Percentiles rank a stretch among this genome's conserved stretches.
Evolutionary conservation across 768 basidiomycete genomes (phyloP).

Genomic region (Lentinula aciculospora): DNA sequence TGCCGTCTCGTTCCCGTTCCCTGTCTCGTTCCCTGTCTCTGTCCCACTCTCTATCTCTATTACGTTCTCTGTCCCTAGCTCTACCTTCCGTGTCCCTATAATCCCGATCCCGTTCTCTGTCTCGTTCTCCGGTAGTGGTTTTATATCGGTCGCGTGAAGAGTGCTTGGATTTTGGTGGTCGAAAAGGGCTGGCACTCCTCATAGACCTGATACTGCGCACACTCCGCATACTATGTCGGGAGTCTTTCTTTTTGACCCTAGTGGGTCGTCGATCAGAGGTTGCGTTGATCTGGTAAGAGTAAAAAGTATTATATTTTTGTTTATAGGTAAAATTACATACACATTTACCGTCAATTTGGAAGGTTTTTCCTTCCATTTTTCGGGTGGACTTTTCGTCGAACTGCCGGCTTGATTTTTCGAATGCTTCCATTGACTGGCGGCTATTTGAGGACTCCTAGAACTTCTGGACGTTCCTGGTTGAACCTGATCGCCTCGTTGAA

Average conservation of each 20-base stretch:
- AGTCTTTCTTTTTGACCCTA: background rate
- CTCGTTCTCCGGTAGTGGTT: background rate
- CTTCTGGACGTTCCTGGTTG: background rate
- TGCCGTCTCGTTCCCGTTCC: background rate
- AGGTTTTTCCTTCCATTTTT: background rate
- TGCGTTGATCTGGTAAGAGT: background rate
- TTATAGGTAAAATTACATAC: no score
- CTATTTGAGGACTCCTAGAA: background rate
- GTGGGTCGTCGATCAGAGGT: background rate
- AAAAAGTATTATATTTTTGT: no score
- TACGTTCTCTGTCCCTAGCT: background rate
- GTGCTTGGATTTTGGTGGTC: background rate
- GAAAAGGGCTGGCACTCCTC: background rate
- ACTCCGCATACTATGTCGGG: background rate
- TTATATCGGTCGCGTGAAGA: background rate
- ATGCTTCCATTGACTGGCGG: background rate
- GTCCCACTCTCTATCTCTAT: background rate
- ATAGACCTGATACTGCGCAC: background rate
- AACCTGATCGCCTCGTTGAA: background rate
- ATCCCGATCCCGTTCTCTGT: background rate
- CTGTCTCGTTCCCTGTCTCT: background rate
- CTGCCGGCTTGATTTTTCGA: background rate
- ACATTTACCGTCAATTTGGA: background rate
- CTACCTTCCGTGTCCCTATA: background rate
- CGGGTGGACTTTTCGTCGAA: background rate